Base-by-base conservation (phyloP, 805 yeast species). In the Starmera caribaea region DNA sequence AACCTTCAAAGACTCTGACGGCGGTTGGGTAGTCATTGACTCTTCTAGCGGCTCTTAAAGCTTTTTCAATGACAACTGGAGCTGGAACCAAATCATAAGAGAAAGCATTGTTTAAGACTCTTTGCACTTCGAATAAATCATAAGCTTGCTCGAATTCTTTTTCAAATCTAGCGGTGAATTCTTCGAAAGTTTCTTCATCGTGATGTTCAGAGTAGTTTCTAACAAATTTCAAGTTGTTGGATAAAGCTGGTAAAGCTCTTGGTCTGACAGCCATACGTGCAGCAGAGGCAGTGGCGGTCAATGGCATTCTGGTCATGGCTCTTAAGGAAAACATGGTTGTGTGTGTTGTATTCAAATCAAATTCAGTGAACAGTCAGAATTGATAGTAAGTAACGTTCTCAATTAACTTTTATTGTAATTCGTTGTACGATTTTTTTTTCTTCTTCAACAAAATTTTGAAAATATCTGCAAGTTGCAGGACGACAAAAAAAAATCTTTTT, bases 1-100 rank as follows among this genome's bases (percentile, higher is more conserved):
- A 77, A 51, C 95, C 97, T 74, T 90, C 98, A 57, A 92, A 92
- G 41, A 95, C 96, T 71, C 98, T 85, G 53, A 88, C 92, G 41
- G 98, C 98, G 44, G 97, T 89, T 45, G 98, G 96, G 70, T 86
- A 86, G 71, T 92, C 98, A 68, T 92, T 87, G 52, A 92, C 97
- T 71, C 97, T 86, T 80, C 98, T 89, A 55, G 97, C 89, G 36
- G 98, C 98, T 70, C 85, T 80, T 61, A 92, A 74, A 37, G 98
- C 98, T 68, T 83, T 85, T 69, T 86, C 96, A 59, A 92, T 75
- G 47, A 92, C 97, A 46, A 83, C 77, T 51, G 98, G 98, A 27
- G 98, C 90, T 51, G 98, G 98, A 41, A 92, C 98, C 66, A 92
- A 78, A 69, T 92, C 98, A 73, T 92, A 92, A 13, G 97, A 85